Evolutionary conservation across 805 yeast genomes (phyloP), one percentile per base, ranked within the genome.

Genomic region (Zygosaccharomyces kombuchaensis): DNA sequence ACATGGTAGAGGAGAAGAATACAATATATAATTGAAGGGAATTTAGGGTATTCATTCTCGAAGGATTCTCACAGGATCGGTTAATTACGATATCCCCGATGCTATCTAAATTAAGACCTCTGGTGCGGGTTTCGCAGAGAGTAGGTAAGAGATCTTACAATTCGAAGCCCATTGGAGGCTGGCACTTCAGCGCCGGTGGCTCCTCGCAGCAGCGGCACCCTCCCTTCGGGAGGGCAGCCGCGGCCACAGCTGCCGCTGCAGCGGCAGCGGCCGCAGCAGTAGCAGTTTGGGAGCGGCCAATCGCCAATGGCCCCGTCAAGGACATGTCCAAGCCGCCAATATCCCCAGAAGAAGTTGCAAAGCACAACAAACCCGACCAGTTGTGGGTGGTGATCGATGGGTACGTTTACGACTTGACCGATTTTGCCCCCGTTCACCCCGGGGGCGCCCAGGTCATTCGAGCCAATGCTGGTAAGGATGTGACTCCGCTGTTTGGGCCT

Each of bases 371-470:
- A n/a, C 77, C 80, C 23, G 73, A 77, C 14, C 87, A 83, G 59
- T 81, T 93, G 66, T 89, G 96, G 96, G 85, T 88, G 14, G 80
- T 84, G 7, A 78, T 89, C 47, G 84, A 87, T 51, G 86, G 82
- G 14, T 75, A 84, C 53, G 95, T 80, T 9, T 88, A 87, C 60
- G 87, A 89, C 60, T 77, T 89, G 47, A 80, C 93, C 0, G 69
- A 72, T 27, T 89, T 90, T 66, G 72, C 84, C 44, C 74, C 78
- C 13, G 80, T 76, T 39, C 98, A 91, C 65, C 98, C 98, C 2
- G 85, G 85, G 53, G 86, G 86, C 4, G 75, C 79, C 43, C 80
- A 83, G 59, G 87, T 91, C 45, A 76, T 91, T 36, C 65, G 81
- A 49, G 83, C 83, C 50, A 87, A 87, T 56, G 96, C 93, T 14